These are phyloP conservation scores for Lentinus brumalis DNA, from an alignment of 768 basidiomycete genomes.

Conservation along the genomic window DNA sequence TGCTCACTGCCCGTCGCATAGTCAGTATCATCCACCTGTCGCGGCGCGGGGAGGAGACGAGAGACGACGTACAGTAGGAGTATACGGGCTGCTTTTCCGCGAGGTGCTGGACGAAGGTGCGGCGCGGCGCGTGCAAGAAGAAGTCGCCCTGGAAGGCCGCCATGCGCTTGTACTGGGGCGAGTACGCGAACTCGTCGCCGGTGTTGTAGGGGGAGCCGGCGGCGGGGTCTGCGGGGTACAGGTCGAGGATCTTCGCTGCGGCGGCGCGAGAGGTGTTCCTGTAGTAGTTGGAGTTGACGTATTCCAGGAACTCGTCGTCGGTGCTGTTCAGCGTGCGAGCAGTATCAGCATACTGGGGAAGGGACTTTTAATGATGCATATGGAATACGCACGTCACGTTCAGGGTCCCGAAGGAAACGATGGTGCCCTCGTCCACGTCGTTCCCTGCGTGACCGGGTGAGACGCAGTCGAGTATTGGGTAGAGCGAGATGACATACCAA, in stretches of 20 bases:
- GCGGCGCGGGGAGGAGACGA: neutral
- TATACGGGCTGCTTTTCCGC: constrained; percentile 44
- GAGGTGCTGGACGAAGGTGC: constrained; percentile 44
- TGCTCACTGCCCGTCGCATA: neutral
- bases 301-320: constrained; percentile 16
- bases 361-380: neutral
- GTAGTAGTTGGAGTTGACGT: constrained; percentile 24
- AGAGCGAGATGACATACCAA: constrained; percentile 27
- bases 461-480: no score
- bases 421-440: constrained; percentile 61
- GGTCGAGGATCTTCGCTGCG: constrained; percentile 18
- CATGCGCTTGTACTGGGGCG: constrained; percentile 53
- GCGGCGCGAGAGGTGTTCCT: constrained; percentile 20
- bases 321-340: constrained; percentile 16
- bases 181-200: constrained; percentile 43
- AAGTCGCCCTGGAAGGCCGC: constrained; percentile 53
- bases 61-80: constrained; percentile 38
- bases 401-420: constrained; percentile 29
- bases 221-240: constrained; percentile 38
- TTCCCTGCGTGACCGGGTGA: constrained; percentile 40
- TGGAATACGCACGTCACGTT: constrained; percentile 31
- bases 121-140: constrained; percentile 49
- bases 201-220: constrained; percentile 58
- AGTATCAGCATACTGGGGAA: neutral
- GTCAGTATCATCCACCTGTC: neutral